A percentile compares a stretch with the other conserved stretches of the same genome.
These are phyloP conservation scores for Eucalyptus polyanthemos DNA, from an alignment of 345 rosid genomes.

Conservation along the genomic window DNA sequence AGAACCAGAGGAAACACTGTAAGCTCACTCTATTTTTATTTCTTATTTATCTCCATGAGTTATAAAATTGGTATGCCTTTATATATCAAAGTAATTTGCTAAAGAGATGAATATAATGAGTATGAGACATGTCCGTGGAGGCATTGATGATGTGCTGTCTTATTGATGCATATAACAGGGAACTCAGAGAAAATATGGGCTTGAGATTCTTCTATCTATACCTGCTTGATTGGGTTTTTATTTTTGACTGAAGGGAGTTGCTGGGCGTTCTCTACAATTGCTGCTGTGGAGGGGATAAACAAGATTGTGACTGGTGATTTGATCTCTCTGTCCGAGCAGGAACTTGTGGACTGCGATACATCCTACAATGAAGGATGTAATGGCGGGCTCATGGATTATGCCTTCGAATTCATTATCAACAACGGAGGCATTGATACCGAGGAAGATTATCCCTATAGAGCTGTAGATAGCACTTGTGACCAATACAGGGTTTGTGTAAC, in stretches of 20 bases:
- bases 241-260: conserved; percentile 58
- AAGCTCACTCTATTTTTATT: neutral
- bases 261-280: conserved; percentile 94
- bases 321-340: conserved; percentile 77
- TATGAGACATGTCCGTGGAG: neutral
- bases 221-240: neutral
- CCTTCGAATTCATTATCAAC: conserved; percentile 72
- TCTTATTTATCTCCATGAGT: neutral
- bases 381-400: conserved; percentile 96
- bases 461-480: conserved; percentile 51
- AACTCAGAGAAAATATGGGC: neutral
- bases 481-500: conserved; percentile 40
- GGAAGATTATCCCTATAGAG: conserved; percentile 74
- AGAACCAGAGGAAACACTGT: neutral
- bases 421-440: conserved; percentile 87
- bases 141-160: neutral
- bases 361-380: conserved; percentile 74
- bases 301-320: conserved; percentile 73
- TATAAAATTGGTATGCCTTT: neutral
- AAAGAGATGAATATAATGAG: neutral
- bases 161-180: neutral
- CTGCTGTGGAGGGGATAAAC: conserved; percentile 92
- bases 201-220: neutral
- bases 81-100: neutral
- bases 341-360: conserved; percentile 81